phyloP scores from a whole-genome alignment of 306 rosid species.

The Cucurbita pepo region DNA sequence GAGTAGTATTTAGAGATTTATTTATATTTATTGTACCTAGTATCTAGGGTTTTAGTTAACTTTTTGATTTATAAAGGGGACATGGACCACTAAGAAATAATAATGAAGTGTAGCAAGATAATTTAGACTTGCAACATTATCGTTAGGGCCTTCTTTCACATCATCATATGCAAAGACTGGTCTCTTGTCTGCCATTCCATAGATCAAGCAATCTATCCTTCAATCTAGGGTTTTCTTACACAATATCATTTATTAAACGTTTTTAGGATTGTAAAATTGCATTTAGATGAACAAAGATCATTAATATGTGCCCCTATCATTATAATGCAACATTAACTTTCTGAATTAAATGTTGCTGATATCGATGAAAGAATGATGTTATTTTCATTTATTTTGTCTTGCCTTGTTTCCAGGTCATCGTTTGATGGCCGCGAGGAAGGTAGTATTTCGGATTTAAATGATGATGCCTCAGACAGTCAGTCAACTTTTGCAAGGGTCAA shows the following conservation, averaged over 20 bases:
- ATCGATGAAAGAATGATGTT: background rate
- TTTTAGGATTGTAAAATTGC: background rate
- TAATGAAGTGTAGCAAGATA: too few species aligned
- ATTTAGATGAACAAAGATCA: background rate
- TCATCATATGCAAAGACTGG: background rate
- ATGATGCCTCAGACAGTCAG: slow-evolving; percentile 47
- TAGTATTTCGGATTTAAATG: slow-evolving; percentile 36
- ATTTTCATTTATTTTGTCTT: background rate
- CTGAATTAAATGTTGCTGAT: background rate
- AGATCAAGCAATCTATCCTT: background rate
- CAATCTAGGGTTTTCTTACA: background rate
- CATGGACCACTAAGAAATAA: too few species aligned
- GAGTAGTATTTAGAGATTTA: too few species aligned
- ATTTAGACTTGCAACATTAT: too few species aligned
- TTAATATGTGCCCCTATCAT: background rate
- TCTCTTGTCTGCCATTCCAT: background rate
- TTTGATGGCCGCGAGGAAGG: slow-evolving; percentile 74
- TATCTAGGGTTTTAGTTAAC: too few species aligned
- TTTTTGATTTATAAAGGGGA: too few species aligned
- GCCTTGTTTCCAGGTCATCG: slow-evolving; percentile 43
- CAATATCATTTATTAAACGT: background rate
- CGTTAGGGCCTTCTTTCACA: background rate
- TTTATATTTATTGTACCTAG: too few species aligned
- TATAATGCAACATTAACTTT: background rate
- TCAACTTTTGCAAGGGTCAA: slow-evolving; percentile 28